These are phyloP conservation scores for Hypocreales sp. DNA, from an alignment of 2,329 filamentous ascomycete genomes.

Conservation along the genomic window DNA sequence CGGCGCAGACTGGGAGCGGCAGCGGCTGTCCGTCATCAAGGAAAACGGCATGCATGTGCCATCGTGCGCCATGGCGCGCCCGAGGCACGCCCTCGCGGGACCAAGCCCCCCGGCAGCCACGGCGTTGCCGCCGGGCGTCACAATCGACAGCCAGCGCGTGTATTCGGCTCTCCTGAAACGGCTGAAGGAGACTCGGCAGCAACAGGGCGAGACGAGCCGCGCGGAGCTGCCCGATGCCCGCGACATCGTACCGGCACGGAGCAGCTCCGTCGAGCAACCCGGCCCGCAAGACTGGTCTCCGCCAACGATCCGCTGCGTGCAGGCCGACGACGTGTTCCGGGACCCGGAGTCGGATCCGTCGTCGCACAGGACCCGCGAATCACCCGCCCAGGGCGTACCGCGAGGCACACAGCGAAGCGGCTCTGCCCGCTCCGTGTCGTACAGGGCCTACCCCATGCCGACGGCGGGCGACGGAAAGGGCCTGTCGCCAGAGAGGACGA, in stretches of 20 bases:
- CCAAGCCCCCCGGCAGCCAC: neutral
- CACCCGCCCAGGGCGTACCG: neutral
- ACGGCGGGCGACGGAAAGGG: conserved; percentile 4
- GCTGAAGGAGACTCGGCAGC: conserved; percentile 23
- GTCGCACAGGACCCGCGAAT: neutral
- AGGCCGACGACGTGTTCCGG: conserved; percentile 15
- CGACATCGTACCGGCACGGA: conserved; percentile 4
- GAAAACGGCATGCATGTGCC: conserved; percentile 30
- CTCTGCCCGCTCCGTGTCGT: neutral
- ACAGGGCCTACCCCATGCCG: conserved; percentile 4
- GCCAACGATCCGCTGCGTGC: conserved; percentile 18
- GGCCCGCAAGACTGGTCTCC: conserved; percentile 7
- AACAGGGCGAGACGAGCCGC: conserved; percentile 2
- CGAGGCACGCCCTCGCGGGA: neutral
- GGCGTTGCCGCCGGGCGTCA: neutral
- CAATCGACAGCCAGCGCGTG: conserved; percentile 40
- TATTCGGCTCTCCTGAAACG: conserved; percentile 50
- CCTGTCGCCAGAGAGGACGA: conserved; percentile 3
- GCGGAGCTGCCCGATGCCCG: no score
- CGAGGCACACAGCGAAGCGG: neutral
- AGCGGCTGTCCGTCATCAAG: conserved; percentile 49
- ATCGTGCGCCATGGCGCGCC: conserved; percentile 19
- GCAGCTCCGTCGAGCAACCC: conserved; percentile 5
- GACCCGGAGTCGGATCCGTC: neutral
- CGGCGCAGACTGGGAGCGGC: conserved; percentile 29